Base-by-base conservation (phyloP, 768 basidiomycete species). In the Dendrothele bispora region DNA sequence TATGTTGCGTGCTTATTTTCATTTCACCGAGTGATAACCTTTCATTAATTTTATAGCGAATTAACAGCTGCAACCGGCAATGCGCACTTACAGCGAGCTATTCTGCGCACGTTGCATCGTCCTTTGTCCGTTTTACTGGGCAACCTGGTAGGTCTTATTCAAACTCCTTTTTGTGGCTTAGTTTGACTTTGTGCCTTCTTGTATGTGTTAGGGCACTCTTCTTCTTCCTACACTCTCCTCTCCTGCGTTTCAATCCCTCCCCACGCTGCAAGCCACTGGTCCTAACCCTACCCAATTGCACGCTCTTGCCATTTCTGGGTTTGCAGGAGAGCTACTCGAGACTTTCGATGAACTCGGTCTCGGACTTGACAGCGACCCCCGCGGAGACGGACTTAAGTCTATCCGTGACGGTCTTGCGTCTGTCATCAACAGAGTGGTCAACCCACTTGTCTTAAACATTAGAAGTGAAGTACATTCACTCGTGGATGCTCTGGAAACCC, bases 61-160 rank as follows among this genome's bases (percentile, higher is more conserved):
- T 70, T 91, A 22, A 78, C 79, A 50, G 79, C 84, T 15, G 76
- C 81, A 25, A 75, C 71, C 37, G 81, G 80, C 42, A 86, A 84
- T 53, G 69, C 71, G 1, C 82, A 88, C 57, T 67, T 91, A 15
- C 72, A 81, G 56, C 78, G 79, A 49, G 88, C 88, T 22, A 79
- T 88, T 46, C 60, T 90, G 32, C 82, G 90, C 43, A 79, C 80
- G 27, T 74, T 91, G 24, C 88, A 88, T 48, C 81, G 84, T 44
- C 89, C 88, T 7, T 67, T 92, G 5, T 88, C 88, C 6, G 87
- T 91, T 21, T 61, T 91, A 32, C 69, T 87, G 55, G 82, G 72
- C 53, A 86, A 86, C 59, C 62, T 91, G 28, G 88, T n/a, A n/a
- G n/a, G n/a, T n/a, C n/a, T n/a, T n/a, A n/a, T n/a, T n/a, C n/a